Conservation (phyloP, 2,329 filamentous ascomycete species). For the Scedosporium apiospermum region DNA sequence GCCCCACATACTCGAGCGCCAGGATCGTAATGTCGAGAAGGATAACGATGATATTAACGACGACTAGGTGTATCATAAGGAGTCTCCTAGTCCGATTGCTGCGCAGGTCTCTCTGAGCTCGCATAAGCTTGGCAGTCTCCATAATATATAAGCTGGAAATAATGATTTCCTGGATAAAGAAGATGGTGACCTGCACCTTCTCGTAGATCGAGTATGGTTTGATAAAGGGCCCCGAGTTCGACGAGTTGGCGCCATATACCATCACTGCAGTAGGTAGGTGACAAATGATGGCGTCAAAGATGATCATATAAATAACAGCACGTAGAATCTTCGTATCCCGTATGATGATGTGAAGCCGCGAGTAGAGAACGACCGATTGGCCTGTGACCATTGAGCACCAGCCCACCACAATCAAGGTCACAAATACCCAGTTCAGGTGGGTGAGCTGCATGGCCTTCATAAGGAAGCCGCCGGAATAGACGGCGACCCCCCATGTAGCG, state of each 20-base stretch:
- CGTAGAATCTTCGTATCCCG: slow-evolving; percentile 37
- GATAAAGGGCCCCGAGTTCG: slow-evolving; percentile 12
- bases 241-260: slow-evolving; percentile 40
- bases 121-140: slow-evolving; percentile 40
- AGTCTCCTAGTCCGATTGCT: slow-evolving; percentile 12
- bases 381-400: slow-evolving; percentile 47
- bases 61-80: slow-evolving; percentile 29
- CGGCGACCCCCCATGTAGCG: slow-evolving; percentile 23
- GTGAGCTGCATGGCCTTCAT: slow-evolving; percentile 10
- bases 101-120: slow-evolving; percentile 24
- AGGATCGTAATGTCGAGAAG: slow-evolving; percentile 30
- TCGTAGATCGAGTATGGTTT: slow-evolving; percentile 36
- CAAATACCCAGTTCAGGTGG: slow-evolving; percentile 11
- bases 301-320: slow-evolving; percentile 46
- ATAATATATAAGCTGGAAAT: slow-evolving; percentile 44
- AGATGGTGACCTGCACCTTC: slow-evolving; percentile 45
- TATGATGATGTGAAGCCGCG: slow-evolving; percentile 49
- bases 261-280: slow-evolving; percentile 45
- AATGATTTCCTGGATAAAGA: slow-evolving; percentile 45
- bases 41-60: slow-evolving; percentile 35
- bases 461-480: slow-evolving; percentile 36
- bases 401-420: slow-evolving; percentile 15
- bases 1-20: slow-evolving; percentile 20
- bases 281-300: slow-evolving; percentile 40
- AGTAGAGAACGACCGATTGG: slow-evolving; percentile 52